Evolutionary conservation across 2,329 filamentous ascomycete species (phyloP).

Genomic region (Fusarium sp.): DNA sequence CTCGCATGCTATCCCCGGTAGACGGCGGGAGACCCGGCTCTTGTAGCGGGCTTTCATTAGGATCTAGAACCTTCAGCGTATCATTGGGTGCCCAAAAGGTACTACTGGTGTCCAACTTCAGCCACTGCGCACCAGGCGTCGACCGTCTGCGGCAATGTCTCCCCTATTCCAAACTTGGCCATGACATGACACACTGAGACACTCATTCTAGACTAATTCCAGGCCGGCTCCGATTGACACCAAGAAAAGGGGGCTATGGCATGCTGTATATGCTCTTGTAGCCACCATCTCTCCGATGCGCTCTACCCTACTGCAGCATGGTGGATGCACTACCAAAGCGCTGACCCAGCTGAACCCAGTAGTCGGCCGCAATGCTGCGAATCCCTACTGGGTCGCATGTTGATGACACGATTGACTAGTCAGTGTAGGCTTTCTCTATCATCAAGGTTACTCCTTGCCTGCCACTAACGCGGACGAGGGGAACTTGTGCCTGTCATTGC

Average conservation of each 20-base stretch:
- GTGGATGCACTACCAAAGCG: conserved; percentile 23
- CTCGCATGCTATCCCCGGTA: conserved; percentile 11
- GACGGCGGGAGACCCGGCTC: neutral
- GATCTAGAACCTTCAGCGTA: neutral
- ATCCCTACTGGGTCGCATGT: conserved; percentile 32
- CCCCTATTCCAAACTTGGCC: neutral
- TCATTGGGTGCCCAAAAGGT: neutral
- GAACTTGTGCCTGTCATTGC: neutral
- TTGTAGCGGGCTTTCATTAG: neutral
- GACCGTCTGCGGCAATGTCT: neutral
- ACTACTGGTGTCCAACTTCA: neutral
- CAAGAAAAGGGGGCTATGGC: conserved; percentile 14
- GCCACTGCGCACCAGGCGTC: neutral
- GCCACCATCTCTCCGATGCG: too few species aligned
- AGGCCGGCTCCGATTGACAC: neutral
- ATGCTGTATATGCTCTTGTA: neutral
- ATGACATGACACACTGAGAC: too few species aligned
- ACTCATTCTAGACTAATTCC: too few species aligned
- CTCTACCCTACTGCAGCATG: conserved; percentile 2
- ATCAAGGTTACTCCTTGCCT: conserved; percentile 9
- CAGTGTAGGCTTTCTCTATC: too few species aligned
- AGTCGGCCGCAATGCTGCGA: conserved; percentile 19
- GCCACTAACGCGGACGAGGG: neutral
- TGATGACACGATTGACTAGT: conserved; percentile 20
- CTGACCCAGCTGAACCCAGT: neutral